Evolutionary conservation across 106 monocot genomes (phyloP).

Genomic region (Agapanthus africanus): DNA sequence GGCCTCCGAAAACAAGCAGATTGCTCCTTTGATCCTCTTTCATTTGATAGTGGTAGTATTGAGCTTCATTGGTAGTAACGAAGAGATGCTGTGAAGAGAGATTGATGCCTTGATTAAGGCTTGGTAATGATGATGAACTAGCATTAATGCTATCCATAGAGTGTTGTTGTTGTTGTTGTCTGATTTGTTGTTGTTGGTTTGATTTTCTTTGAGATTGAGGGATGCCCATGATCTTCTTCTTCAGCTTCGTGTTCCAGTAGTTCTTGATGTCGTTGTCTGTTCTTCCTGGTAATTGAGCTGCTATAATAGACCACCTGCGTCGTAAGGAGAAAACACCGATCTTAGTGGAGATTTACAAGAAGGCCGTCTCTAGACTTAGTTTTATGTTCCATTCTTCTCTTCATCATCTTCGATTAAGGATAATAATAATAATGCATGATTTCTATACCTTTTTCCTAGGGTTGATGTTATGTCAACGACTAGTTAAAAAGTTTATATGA

Average conservation of each 20-base stretch:
- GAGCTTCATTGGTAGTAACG: background rate
- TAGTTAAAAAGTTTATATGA: too few relatives aligned
- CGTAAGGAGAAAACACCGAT: background rate
- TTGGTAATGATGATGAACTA: background rate
- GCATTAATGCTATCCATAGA: background rate
- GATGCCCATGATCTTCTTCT: conserved; percentile 34
- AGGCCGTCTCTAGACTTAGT: too few relatives aligned
- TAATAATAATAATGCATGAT: too few relatives aligned
- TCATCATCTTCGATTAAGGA: too few relatives aligned
- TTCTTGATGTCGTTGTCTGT: conserved; percentile 47
- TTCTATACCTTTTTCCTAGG: too few relatives aligned
- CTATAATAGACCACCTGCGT: conserved; percentile 38
- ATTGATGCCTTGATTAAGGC: too few relatives aligned
- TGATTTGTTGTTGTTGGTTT: conserved; percentile 6
- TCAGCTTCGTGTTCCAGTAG: conserved; percentile 49
- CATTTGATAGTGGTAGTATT: background rate
- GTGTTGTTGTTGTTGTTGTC: conserved; percentile 6
- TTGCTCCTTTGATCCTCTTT: background rate
- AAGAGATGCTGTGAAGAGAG: background rate
- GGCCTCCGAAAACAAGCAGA: background rate
- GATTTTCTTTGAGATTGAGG: conserved; percentile 14
- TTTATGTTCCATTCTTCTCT: too few relatives aligned
- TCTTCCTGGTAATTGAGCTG: conserved; percentile 31
- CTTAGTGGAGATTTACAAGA: background rate
- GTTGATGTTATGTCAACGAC: too few relatives aligned